Evolutionary conservation across 2,329 filamentous ascomycete genomes (phyloP).

Genomic region (Fusarium goolgardi): DNA sequence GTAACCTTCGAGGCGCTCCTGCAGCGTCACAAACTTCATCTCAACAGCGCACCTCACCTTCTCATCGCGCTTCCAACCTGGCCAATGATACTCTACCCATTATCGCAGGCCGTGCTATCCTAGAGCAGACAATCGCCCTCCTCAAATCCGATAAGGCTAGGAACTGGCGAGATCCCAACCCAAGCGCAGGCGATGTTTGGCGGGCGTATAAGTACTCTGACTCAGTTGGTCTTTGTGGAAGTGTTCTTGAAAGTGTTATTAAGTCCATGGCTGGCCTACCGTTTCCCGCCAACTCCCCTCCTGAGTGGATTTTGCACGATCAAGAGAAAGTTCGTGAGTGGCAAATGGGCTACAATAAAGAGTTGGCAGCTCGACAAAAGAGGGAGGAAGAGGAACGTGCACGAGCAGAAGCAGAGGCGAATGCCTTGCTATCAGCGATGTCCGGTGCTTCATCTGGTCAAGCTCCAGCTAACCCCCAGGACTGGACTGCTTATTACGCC

Average conservation of each 20-base stretch:
- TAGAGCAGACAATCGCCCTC: constrained; percentile 57
- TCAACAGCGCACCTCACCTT: constrained; percentile 21
- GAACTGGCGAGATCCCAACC: constrained; percentile 58
- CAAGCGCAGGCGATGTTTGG: constrained; percentile 50
- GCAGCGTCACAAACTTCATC: constrained; percentile 27
- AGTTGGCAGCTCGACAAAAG: constrained; percentile 53
- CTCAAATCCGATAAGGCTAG: constrained; percentile 59
- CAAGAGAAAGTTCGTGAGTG: constrained; percentile 63
- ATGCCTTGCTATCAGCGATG: constrained; percentile 45
- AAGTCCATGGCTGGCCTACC: constrained; percentile 58
- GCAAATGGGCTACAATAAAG: constrained; percentile 62
- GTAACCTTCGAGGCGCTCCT: constrained; percentile 48
- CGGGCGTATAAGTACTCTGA: constrained; percentile 57
- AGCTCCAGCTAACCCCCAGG: constrained; percentile 46
- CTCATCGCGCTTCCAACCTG: constrained; percentile 22
- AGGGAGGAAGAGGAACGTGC: constrained; percentile 54
- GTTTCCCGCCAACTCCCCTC: constrained; percentile 63
- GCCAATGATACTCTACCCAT: constrained; percentile 47
- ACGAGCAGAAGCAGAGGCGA: constrained; percentile 51
- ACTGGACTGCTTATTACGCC: constrained; percentile 57
- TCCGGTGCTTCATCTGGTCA: constrained; percentile 33
- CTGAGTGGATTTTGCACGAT: constrained; percentile 63
- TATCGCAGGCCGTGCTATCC: constrained; percentile 50
- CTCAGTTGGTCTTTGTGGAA: constrained; percentile 53
- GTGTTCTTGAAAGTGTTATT: constrained; percentile 57